Evolutionary conservation across 495 filamentous ascomycete species (phyloP), one percentile per base, ranked within the genome.

Genomic region (Penicillium robsamsonii): DNA sequence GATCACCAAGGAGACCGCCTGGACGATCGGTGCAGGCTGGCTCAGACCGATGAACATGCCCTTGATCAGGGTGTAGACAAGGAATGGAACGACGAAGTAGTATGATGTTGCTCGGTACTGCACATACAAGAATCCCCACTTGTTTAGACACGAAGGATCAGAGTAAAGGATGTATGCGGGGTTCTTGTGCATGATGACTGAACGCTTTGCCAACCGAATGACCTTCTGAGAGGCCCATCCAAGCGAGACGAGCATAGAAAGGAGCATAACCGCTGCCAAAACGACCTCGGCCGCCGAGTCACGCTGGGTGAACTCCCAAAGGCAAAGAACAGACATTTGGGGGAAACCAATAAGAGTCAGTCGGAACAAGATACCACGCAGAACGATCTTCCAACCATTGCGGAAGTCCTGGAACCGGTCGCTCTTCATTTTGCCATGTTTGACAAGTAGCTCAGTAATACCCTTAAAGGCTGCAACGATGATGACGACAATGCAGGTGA

Each of bases 101-200:
- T 98, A 98, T 7, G 91, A 90, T 2, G 93, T 93, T 20, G 94
- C 93, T 54, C 92, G 88, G 79, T 96, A 97, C 70, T 97, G 94
- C 53, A 98, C 90, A 68, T 98, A 98, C 29, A 98, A 76, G 76
- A 97, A 98, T 15, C 94, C 94, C 94, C 94, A 97, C 76, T 96
- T 96, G 84, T 98, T 97, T 56, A 98, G 76, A 33, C 89, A 85
- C 47, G 88, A 81, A 10, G 92, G 91, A 65, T 98, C 94, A 8
- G 94, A 96, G 78, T 96, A 98, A 37, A 98, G 83, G 62, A 97
- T 96, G 66, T 97, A 97, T 45, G 91, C 93, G 11, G 94, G 93
- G 70, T 97, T 98, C 68, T 91, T 91, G 81, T 98, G 93, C 82
- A 96, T 89, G 11, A 82, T 73, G 53, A 96, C 85, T 5, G 92